Evolutionary conservation across 2,329 filamentous ascomycete genomes (phyloP).

Genomic region (Penicillium verrucosum): DNA sequence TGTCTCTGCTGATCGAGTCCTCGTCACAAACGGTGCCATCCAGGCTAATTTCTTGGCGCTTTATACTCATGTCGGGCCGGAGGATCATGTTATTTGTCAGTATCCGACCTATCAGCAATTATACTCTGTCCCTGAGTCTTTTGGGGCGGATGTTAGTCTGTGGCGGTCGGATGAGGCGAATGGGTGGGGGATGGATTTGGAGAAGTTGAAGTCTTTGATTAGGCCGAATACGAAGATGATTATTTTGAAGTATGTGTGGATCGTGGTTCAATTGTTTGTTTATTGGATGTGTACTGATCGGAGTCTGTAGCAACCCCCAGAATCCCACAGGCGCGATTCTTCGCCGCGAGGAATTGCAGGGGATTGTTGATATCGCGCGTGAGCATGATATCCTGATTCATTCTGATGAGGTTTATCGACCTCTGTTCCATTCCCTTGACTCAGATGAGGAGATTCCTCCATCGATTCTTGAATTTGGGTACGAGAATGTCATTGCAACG

Average conservation of each 20-base stretch:
- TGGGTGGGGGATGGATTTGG: constrained; percentile 64
- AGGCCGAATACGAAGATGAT: constrained; percentile 52
- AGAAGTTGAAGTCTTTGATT: constrained; percentile 63
- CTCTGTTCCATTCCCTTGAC: constrained; percentile 66
- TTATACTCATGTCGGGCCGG: constrained; percentile 67
- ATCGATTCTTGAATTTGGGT: constrained; percentile 66
- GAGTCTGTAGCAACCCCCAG: constrained; percentile 60
- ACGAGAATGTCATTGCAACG: constrained; percentile 64
- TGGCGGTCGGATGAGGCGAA: constrained; percentile 67
- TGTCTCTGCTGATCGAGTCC: constrained; percentile 58
- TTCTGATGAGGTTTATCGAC: constrained; percentile 77
- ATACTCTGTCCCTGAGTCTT: constrained; percentile 68
- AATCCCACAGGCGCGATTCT: constrained; percentile 75
- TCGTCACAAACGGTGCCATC: constrained; percentile 78
- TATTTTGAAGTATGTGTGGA: constrained; percentile 52
- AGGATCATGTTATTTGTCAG: constrained; percentile 81
- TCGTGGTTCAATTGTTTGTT: background rate
- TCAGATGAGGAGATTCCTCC: constrained; percentile 53
- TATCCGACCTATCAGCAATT: constrained; percentile 86
- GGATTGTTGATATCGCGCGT: constrained; percentile 62
- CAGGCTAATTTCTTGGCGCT: constrained; percentile 79
- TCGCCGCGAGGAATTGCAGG: constrained; percentile 55
- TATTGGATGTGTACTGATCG: background rate
- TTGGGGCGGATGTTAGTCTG: constrained; percentile 73
- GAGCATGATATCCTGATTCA: constrained; percentile 63